Evolutionary conservation across 768 basidiomycete species (phyloP).

Genomic region (Hydnomerulius pinastri): DNA sequence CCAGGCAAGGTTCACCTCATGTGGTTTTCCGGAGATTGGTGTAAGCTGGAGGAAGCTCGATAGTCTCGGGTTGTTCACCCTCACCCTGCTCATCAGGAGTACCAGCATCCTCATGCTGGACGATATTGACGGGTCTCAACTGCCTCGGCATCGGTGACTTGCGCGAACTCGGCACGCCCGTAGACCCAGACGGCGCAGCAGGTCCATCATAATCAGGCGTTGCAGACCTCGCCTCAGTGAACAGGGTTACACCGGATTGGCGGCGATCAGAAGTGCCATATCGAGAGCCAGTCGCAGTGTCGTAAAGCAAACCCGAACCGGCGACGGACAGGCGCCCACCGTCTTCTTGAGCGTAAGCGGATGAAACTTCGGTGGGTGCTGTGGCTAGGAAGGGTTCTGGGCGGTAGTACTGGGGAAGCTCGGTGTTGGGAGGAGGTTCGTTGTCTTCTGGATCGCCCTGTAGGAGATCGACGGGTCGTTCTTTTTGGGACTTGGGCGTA

Average conservation of each 20-base stretch:
- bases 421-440: constrained; percentile 39
- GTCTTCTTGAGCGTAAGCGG: constrained; percentile 36
- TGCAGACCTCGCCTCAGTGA: constrained; percentile 43
- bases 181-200: constrained; percentile 19
- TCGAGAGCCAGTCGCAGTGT: constrained; percentile 20
- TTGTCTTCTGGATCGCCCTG: constrained; percentile 56
- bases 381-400: constrained; percentile 78
- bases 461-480: constrained; percentile 69
- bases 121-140: constrained; percentile 73
- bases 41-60: constrained; percentile 85
- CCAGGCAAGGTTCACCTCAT: neutral
- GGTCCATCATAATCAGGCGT: constrained; percentile 44
- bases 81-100: constrained; percentile 41
- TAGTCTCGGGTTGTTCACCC: constrained; percentile 61
- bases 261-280: constrained; percentile 26
- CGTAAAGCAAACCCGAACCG: constrained; percentile 16
- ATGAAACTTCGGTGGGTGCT: constrained; percentile 52
- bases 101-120: constrained; percentile 87
- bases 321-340: constrained; percentile 22
- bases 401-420: constrained; percentile 69
- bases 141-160: constrained; percentile 45
- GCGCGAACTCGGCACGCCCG: constrained; percentile 29
- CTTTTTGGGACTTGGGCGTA: constrained; percentile 42
- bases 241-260: constrained; percentile 28
- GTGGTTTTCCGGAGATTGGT: constrained; percentile 50